These are phyloP conservation scores for Cyclocybe cylindracea DNA, from an alignment of 768 basidiomycete genomes.

Conservation along the genomic window DNA sequence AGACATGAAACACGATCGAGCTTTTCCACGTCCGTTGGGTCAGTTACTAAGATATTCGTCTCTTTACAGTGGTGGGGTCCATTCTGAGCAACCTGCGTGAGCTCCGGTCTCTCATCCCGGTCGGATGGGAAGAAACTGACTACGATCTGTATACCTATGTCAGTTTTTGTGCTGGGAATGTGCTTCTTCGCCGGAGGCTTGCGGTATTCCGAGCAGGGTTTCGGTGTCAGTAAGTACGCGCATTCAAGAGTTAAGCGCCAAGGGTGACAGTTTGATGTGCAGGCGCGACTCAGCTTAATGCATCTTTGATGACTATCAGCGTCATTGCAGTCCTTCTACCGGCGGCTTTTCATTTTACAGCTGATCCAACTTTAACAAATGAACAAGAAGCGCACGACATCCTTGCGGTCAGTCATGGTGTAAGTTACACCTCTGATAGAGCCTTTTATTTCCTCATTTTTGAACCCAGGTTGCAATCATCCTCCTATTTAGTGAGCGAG, in stretches of 20 bases:
- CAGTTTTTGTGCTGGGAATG: constrained; percentile 85
- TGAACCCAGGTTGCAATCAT: constrained; percentile 66
- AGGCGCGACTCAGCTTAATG: constrained; percentile 69
- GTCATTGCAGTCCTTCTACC: constrained; percentile 80
- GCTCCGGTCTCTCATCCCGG: constrained; percentile 25
- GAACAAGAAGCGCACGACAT: constrained; percentile 41
- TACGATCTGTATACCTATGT: constrained; percentile 5
- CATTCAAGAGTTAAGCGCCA: not conserved
- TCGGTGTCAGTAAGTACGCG: constrained; percentile 63
- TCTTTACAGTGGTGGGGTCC: constrained; percentile 72
- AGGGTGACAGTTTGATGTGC: not conserved
- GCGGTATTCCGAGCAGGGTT: constrained; percentile 78
- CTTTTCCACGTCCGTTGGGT: constrained; percentile 3
- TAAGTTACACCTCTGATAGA: constrained; percentile 34
- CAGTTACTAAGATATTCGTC: constrained; percentile 10
- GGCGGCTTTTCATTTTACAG: constrained; percentile 74
- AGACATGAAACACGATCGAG: not conserved
- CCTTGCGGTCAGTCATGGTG: constrained; percentile 73
- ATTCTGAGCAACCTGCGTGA: constrained; percentile 82
- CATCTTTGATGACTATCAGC: constrained; percentile 74
- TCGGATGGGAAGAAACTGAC: not conserved
- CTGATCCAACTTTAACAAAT: constrained; percentile 21
- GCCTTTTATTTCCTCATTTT: constrained; percentile 57
- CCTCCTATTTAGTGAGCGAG: constrained; percentile 65
- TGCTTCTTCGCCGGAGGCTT: constrained; percentile 87